Conservation (phyloP, 2,329 filamentous ascomycete genomes). For the Pseudopyrenochaeta lycopersici region DNA sequence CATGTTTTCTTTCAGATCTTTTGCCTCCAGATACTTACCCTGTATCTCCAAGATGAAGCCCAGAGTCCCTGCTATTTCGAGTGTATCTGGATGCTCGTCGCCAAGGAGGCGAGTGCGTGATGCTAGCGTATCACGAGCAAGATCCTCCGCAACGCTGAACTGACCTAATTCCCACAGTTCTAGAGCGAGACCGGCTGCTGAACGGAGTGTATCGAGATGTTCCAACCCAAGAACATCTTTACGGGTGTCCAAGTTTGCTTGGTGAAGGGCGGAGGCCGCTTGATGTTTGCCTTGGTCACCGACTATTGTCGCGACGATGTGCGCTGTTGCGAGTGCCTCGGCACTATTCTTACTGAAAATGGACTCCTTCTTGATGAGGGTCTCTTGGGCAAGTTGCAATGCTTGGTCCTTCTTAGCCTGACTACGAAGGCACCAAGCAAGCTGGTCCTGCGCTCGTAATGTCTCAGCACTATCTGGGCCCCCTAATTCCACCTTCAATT, state of each 20-base stretch:
- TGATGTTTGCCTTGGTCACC: conserved; percentile 14
- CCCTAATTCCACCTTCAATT: conserved; percentile 6
- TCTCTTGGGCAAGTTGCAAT: conserved; percentile 9
- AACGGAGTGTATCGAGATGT: conserved; percentile 18
- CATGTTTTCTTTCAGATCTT: conserved; percentile 13
- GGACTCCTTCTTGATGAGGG: conserved; percentile 7
- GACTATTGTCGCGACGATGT: conserved; percentile 11
- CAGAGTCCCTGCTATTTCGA: conserved; percentile 15
- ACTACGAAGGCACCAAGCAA: conserved; percentile 12
- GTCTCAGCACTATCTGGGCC: conserved; percentile 13
- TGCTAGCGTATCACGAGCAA: conserved; percentile 12
- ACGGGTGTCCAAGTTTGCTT: conserved; percentile 9
- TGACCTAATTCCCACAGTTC: conserved; percentile 19
- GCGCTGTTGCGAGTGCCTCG: conserved; percentile 11
- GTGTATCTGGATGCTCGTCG: conserved; percentile 17
- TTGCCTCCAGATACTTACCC: conserved; percentile 11
- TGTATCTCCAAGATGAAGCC: conserved; percentile 21
- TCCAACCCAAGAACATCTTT: conserved; percentile 11
- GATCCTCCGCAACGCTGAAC: conserved; percentile 15
- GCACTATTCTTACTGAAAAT: conserved; percentile 11
- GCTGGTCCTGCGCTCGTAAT: conserved; percentile 11
- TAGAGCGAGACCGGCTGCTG: conserved; percentile 11
- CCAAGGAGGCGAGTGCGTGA: conserved; percentile 10
- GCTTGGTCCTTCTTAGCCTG: conserved; percentile 14
- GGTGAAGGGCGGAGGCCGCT: conserved; percentile 7